A percentile compares a stretch with the other conserved stretches of the same genome.
Evolutionary conservation across 2,329 filamentous ascomycete genomes (phyloP).

Genomic region (Zymoseptoria brevis): DNA sequence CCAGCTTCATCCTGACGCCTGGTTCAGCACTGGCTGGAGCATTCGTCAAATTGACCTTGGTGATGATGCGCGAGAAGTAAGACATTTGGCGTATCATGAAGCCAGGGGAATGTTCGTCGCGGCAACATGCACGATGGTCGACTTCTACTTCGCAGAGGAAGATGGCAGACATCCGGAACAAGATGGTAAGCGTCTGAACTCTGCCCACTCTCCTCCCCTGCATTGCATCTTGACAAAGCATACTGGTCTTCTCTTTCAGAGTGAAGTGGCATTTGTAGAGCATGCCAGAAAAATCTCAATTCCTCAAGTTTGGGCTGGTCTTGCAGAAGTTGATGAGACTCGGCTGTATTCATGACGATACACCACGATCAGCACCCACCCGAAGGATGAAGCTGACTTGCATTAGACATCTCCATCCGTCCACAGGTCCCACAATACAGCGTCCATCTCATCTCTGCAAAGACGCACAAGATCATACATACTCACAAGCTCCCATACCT

Average conservation of each 20-base stretch:
- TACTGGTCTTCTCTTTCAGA: conserved; percentile 17
- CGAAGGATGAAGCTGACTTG: neutral
- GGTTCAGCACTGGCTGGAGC: conserved; percentile 69
- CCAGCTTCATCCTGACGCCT: conserved; percentile 58
- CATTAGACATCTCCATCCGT: conserved; percentile 45
- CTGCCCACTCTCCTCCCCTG: conserved; percentile 1
- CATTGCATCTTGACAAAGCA: conserved; percentile 18
- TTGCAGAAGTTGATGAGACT: neutral
- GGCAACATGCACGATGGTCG: conserved; percentile 58
- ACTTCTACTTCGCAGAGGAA: conserved; percentile 79
- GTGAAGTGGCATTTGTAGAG: conserved; percentile 24
- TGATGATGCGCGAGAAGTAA: conserved; percentile 51
- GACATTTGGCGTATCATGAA: conserved; percentile 67
- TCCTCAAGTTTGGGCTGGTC: neutral
- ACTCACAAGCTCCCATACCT: conserved; percentile 62
- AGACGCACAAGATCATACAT: conserved; percentile 72
- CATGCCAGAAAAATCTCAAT: conserved; percentile 19
- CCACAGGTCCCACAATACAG: conserved; percentile 65
- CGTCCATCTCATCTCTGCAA: conserved; percentile 70
- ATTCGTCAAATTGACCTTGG: conserved; percentile 62
- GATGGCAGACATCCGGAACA: conserved; percentile 77
- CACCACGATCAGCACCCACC: neutral
- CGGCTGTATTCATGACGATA: neutral
- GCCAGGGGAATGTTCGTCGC: conserved; percentile 68
- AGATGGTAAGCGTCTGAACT: conserved; percentile 43